Conservation (phyloP, 2,329 filamentous ascomycete species). For the Septoria linicola region DNA sequence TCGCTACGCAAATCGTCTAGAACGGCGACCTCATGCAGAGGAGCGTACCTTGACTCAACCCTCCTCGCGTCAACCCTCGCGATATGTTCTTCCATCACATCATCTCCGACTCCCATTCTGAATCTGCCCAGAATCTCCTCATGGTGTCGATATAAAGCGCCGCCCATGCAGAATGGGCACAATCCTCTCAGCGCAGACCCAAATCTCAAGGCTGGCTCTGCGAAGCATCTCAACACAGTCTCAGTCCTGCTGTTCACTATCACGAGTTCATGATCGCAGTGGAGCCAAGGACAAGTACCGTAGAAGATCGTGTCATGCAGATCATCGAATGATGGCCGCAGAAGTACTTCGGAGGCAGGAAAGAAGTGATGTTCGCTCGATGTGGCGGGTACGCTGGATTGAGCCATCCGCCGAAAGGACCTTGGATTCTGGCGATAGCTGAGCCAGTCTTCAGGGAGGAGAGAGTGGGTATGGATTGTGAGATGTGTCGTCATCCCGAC, state of each 20-base stretch:
- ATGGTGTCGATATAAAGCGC: slow-evolving; percentile 1
- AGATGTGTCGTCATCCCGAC: background rate
- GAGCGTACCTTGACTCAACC: too few species aligned
- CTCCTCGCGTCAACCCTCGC: too few species aligned
- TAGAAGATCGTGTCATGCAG: background rate
- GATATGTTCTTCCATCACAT: too few species aligned
- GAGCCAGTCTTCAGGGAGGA: background rate
- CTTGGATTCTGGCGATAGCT: background rate
- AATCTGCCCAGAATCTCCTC: background rate
- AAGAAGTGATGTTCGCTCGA: background rate
- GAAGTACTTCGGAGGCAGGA: background rate
- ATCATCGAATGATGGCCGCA: slow-evolving; percentile 2
- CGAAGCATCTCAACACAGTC: background rate
- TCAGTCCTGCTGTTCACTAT: background rate
- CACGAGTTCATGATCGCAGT: slow-evolving; percentile 1
- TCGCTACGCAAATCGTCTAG: too few species aligned
- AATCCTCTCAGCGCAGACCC: background rate
- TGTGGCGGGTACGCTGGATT: background rate
- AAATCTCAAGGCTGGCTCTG: background rate
- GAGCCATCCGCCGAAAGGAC: background rate
- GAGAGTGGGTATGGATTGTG: background rate
- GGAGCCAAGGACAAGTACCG: slow-evolving; percentile 2
- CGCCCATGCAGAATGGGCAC: slow-evolving; percentile 16
- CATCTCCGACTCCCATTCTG: background rate
- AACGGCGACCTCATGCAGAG: too few species aligned